Evolutionary conservation across 495 filamentous ascomycete species (phyloP), one percentile per base, ranked within the genome.

Genomic region (Aspergillus heteromorphus): DNA sequence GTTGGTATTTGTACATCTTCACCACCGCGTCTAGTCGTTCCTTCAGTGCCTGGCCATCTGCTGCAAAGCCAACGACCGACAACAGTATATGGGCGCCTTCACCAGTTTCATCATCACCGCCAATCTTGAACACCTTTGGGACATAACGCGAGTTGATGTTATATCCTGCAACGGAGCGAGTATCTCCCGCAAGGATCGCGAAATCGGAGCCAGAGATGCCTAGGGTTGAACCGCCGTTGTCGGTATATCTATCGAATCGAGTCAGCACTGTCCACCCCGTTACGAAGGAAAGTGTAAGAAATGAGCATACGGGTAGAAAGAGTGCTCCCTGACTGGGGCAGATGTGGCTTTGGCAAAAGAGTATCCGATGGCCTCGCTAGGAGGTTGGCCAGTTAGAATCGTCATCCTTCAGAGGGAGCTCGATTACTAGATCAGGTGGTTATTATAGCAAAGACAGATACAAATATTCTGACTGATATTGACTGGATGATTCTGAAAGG

Each of bases 1-100:
- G 91, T 65, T 92, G 88, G 73, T 96, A 95, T 60, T 84, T 84
- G 80, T 97, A 97, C 89, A 95, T 93, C 77, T 93, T 97, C 75
- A 95, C 91, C 64, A 93, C 82, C 41, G 87, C 82, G 63, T 96
- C 90, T 48, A 97, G 80, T 47, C 88, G 85, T 70, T 97, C 91
- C 69, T 90, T 89, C 58, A 97, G 79, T 1, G 91, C 91, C 55
- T 87, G 83, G 29, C 91, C 95, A 69, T 98, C 93, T 29, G 93
- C 93, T 9, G 91, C 89, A 67, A 97, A 98, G 29, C 93, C 93
- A 31, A 96, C 92, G 1, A 97, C 93, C 10, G 91, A 93, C 23
- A 98, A 80, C 10, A 96, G 78, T 53, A 98, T 88, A 27, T 85
- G 85, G 50, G 89, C 87, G 55, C 88, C 88, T 31, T 87, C 82